Conservation (phyloP, 75 land plant species). For the Picea sitchensis region DNA sequence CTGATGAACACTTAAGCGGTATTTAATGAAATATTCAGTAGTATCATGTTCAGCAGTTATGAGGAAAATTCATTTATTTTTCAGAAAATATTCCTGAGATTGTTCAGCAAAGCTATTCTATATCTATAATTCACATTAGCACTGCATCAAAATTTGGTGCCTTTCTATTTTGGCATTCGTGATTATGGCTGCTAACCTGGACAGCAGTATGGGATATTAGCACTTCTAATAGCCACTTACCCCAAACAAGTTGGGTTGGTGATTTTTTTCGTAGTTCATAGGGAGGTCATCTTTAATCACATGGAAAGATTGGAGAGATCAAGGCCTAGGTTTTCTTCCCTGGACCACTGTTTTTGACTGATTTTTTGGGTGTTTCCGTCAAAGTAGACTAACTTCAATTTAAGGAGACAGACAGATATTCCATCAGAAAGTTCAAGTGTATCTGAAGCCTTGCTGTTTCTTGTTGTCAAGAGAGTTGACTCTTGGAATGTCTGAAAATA, state of each 20-base stretch:
- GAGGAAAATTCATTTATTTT: too few relatives aligned
- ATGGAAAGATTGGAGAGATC: not conserved
- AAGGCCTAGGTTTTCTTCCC: not conserved
- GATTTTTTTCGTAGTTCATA: slow-evolving; percentile 1
- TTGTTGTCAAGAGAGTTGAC: not conserved
- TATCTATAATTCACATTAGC: too few relatives aligned
- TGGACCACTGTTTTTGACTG: not conserved
- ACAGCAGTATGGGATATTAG: not conserved
- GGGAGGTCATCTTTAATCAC: not conserved
- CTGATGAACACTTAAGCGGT: not conserved
- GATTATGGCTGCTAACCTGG: not conserved
- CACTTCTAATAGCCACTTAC: not conserved
- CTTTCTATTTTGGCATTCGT: too few relatives aligned
- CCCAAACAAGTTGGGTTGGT: not conserved
- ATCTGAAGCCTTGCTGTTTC: not conserved
- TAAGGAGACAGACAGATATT: too few relatives aligned
- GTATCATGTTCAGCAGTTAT: too few relatives aligned
- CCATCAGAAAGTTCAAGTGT: not conserved
- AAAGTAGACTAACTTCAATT: too few relatives aligned
- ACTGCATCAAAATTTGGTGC: too few relatives aligned
- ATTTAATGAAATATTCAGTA: too few relatives aligned
- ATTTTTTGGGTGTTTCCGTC: not conserved
- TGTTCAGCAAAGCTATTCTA: too few relatives aligned
- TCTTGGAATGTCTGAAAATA: not conserved
- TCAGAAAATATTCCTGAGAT: too few relatives aligned